Evolutionary conservation across 2,329 filamentous ascomycete genomes (phyloP), one percentile per base, ranked within the genome.

Genomic region (Apiospora malaysiana): DNA sequence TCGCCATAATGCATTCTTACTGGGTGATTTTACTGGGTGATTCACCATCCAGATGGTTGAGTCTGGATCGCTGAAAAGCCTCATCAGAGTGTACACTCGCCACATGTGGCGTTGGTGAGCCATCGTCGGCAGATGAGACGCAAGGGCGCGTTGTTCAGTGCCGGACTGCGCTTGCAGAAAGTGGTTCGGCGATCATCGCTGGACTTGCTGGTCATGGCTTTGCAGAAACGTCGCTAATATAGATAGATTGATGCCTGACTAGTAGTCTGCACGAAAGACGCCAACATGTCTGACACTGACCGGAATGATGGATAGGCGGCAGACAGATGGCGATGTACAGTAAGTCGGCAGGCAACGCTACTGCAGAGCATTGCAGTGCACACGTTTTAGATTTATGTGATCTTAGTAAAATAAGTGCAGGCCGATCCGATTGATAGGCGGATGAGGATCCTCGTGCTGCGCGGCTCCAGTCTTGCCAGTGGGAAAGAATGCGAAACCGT

Each of bases 251-350:
- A 32, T 21, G 32, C 51, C 2, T 59, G 18, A 18, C 18, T 63
- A n/a, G 42, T 45, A 16, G 5, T 14, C n/a, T n/a, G n/a, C n/a
- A 45, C 4, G 42, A 9, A n/a, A 18, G 32, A 32, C n/a, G 32
- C 32, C 6, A 6, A 21, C 16, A 46, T 3, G 45, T 47, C 18
- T 16, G 45, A 16, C 21, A 47, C 45, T 47, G 45, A 47, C 45
- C 6, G 5, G 45, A 47, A n/a, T 23, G 32, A 18, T 40, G 32
- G 56, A 8, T n/a, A 9, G 56, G 9, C 32, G 25, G 56, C 4
- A 56, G 23, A 32, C 56, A 63, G 32, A 63, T 63, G 56, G 27
- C 4, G 56, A 63, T 63, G 56, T 63, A 63, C 56, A 63, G 56
- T 63, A 63, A 63, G 56, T n/a, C 10, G 37, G n/a, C 32, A 63